Evolutionary conservation across 805 yeast genomes (phyloP), one percentile per base, ranked within the genome.

Genomic region (Metschnikowia koreensis): DNA sequence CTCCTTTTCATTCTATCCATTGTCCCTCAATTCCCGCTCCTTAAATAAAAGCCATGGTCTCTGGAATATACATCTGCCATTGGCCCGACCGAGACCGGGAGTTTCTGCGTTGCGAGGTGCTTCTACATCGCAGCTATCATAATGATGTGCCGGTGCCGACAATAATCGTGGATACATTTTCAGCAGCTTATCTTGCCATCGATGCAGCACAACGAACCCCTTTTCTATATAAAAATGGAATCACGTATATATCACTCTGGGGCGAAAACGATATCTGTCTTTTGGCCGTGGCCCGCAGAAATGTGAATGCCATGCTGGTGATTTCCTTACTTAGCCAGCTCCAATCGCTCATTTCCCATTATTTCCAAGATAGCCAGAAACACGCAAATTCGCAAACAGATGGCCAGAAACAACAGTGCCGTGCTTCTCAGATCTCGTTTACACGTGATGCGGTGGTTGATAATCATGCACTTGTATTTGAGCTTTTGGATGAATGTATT

Each of bases 401-500:
- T 27, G 8, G 34, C 10, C 10, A 31, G 3, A 9, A 31, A 10
- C 13, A 31, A 10, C 13, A 16, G 10, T 1, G 28, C 13, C 31
- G 37, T 10, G 12, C 15, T 41, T 2, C 34, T 10, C 10, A 31
- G 13, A 12, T 31, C 10, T 27, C 29, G 11, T 46, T 56, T 16
- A 40, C 57, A 12, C 51, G 61, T 5, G 91, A 86, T 49, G 60
- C 81, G 15, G 79, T 89, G 1, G 70, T 80, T 22, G 96, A 90
- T 66, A 93, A 90, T 66, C 80, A 81, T 57, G 82, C 84, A 34
- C 73, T 90, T 45, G 80, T 90, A 7, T 86, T 86, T 67, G 97
- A 91, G 65, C 70, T 90, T n/a, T 68, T 90, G 41, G 97, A 90
- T 64, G 97, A 90, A 63, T 87, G 90, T 76, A 80, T 89, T 82